Base-by-base conservation (phyloP, 345 rosid genomes). In the Eucalyptus lansdowneana region DNA sequence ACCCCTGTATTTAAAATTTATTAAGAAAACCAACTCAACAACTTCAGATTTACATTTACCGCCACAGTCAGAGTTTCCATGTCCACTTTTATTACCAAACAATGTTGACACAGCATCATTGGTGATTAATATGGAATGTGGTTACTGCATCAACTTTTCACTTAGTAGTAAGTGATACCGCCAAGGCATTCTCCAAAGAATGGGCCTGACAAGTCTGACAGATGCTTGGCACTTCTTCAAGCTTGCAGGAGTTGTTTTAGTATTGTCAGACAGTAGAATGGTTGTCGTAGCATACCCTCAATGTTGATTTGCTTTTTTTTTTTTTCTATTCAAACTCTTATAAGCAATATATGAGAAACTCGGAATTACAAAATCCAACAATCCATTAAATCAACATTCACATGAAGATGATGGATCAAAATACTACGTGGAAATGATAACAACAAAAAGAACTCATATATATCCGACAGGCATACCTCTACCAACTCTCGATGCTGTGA, bases 401-500 rank as follows among this genome's bases (percentile, higher is more conserved):
- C 27, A 76, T 76, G 47, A 37, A 24, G 83, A 21, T 76, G 27
- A 76, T 21, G 27, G 47, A 76, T 76, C 83, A 76, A 40, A 76
- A 76, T 76, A 37, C 83, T 37, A 24, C 83, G 24, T 21, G 83
- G 37, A 44, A 14, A 29, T 14, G 37, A 17, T 24, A 67, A 83
- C 31, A 86, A 51, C 45, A 87, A 49, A 67, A 22, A 60, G 51
- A 86, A 65, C 45, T 51, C 27, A 50, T 6, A 50, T 45, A 29
- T 15, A 65, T 27, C 29, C 12, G 3, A 47, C 81, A 47, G 45
- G 60, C 87, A 89, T 91, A 95, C 96, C 96, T 93, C 92, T 90
- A 65, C 69, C 86, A 86, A 89, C 92, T 91, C 94, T 92, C 12
- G 86, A 90, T 60, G 54, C 51, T 42, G 90, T 92, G 53, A 89